phyloP scores from a whole-genome alignment of 805 yeast species.

The Hanseniaspora opuntiae region DNA sequence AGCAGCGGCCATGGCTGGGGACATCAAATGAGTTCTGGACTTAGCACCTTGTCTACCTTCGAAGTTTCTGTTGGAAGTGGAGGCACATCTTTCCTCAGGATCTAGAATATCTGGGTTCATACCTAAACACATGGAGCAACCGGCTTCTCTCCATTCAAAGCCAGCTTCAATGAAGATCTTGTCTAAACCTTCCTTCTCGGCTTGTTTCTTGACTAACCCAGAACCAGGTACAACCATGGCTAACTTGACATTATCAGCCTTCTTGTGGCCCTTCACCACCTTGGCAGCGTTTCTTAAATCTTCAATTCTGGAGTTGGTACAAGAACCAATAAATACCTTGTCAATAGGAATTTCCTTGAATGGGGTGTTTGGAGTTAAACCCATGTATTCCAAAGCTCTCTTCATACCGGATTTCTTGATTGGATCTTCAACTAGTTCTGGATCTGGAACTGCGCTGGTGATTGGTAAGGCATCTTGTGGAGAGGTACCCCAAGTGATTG shows the following conservation, averaged over 20 bases:
- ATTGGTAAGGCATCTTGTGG: conserved; percentile 98
- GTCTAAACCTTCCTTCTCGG: conserved; percentile 89
- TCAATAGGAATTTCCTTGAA: conserved; percentile 64
- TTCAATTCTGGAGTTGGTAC: conserved; percentile 95
- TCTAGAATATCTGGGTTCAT: conserved; percentile 96
- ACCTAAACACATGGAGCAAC: conserved; percentile 98
- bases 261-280: conserved; percentile 78
- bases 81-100: conserved; percentile 95
- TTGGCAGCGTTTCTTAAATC: conserved; percentile 91
- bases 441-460: conserved; percentile 82
- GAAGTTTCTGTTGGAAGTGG: conserved; percentile 95
- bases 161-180: conserved; percentile 85
- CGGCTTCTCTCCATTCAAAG: conserved; percentile 98
- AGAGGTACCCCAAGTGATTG: conserved; percentile 98
- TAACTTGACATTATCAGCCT: conserved; percentile 65
- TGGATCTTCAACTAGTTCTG: conserved; percentile 57
- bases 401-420: conserved; percentile 71
- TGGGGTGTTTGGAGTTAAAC: conserved; percentile 70
- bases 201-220: conserved; percentile 84
- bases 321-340: conserved; percentile 93
- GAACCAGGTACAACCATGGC: conserved; percentile 96
- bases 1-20: conserved; percentile 99
- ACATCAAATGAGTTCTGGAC: conserved; percentile 93
- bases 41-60: conserved; percentile 98
- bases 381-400: conserved; percentile 87